Percentiles rank a stretch among this genome's conserved stretches.
Conservation (phyloP, 176 grass and related monocot genomes). For the Miscanthus lutarioriparius region DNA sequence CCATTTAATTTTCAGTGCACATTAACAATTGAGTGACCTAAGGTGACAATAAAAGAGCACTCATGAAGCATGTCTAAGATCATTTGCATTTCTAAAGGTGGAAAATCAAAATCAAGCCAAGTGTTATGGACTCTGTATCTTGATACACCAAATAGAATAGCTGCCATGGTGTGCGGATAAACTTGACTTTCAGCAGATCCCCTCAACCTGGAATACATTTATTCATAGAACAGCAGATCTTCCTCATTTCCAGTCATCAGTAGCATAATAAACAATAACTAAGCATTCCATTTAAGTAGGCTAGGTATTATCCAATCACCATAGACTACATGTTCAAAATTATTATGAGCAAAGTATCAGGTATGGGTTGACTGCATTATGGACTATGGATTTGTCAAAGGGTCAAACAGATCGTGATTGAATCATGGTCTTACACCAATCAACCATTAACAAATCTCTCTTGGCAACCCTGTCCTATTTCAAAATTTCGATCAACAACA, state of each 20-base stretch:
- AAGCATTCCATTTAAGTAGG: background rate
- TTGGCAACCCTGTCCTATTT: background rate
- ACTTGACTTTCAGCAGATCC: slow-evolving; percentile 4
- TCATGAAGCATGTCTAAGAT: background rate
- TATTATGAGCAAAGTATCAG: background rate
- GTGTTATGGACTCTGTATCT: background rate
- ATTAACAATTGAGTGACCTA: background rate
- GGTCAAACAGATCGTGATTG: background rate
- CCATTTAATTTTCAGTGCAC: background rate
- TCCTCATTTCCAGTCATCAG: background rate
- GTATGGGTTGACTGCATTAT: background rate
- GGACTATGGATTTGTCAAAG: background rate
- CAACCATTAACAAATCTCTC: background rate
- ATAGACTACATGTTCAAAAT: background rate
- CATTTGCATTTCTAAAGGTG: background rate
- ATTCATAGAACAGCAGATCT: background rate
- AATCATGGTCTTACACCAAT: background rate
- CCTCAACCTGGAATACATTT: background rate
- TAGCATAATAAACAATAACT: slow-evolving; percentile 13
- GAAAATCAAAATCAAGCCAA: background rate
- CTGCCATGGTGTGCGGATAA: background rate
- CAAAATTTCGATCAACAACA: background rate
- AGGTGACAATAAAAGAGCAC: slow-evolving; percentile 4
- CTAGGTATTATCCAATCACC: background rate
- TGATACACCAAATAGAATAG: slow-evolving; percentile 10